phyloP scores from a whole-genome alignment of 2,329 filamentous ascomycete species.

The Neocatenulostroma microsporum region DNA sequence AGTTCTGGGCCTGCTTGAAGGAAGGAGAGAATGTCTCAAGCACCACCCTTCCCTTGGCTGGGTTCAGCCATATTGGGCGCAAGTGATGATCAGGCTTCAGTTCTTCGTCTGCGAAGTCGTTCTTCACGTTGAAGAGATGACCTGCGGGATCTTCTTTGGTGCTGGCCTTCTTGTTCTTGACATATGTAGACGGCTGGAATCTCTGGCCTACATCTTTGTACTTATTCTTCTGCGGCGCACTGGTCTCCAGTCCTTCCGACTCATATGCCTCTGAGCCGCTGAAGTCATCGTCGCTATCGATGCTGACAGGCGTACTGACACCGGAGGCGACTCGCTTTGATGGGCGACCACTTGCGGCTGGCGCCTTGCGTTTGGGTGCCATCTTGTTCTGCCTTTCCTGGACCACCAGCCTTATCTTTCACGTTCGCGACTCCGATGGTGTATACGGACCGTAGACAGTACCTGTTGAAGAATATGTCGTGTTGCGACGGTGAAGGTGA shows the following conservation, averaged over 20 bases:
- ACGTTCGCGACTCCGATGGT: too few species aligned
- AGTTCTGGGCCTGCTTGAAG: conserved; percentile 81
- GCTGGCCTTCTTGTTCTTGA: conserved; percentile 33
- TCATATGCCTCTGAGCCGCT: conserved; percentile 34
- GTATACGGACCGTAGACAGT: too few species aligned
- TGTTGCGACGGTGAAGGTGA: too few species aligned
- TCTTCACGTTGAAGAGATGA: conserved; percentile 47
- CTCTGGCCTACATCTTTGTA: too few species aligned
- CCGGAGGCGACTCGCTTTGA: conserved; percentile 34
- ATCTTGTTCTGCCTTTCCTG: too few species aligned
- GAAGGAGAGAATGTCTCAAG: conserved; percentile 89
- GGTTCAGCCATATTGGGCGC: conserved; percentile 90
- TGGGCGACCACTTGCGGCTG: conserved; percentile 28
- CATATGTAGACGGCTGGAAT: conserved; percentile 46
- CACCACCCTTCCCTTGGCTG: conserved; percentile 75
- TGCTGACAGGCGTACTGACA: conserved; percentile 36
- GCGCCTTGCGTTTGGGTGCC: conserved; percentile 34
- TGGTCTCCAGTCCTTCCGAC: conserved; percentile 12
- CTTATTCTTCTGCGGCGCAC: conserved; percentile 22
- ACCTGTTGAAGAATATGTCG: too few species aligned
- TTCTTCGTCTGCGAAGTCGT: conserved; percentile 73
- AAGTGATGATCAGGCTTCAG: conserved; percentile 85
- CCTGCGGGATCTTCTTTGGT: conserved; percentile 47
- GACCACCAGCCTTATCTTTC: too few species aligned
- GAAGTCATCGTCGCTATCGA: conserved; percentile 52